Conservation (phyloP, 805 yeast genomes). For the Kockiozyma suomiensis region DNA sequence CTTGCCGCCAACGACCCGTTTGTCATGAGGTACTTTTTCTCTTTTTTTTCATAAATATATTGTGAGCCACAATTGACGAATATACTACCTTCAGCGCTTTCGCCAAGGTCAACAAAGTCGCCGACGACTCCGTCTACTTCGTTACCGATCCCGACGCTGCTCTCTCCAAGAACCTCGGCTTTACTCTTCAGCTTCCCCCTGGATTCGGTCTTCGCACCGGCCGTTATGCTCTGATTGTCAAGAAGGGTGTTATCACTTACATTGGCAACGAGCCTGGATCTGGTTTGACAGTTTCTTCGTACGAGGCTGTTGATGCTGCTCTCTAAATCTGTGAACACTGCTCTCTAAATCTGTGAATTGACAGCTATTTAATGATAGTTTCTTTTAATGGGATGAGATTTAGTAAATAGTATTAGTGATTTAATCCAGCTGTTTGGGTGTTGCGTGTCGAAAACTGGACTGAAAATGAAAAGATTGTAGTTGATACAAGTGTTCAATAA, state of each 20-base stretch:
- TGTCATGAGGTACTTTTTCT: constrained; percentile 48
- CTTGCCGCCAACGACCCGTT: constrained; percentile 72
- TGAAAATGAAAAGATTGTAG: too few species aligned
- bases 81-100: constrained; percentile 51
- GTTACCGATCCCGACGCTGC: constrained; percentile 67
- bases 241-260: constrained; percentile 57
- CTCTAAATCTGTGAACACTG: constrained; percentile 40
- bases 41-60: too few species aligned
- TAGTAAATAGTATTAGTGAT: too few species aligned
- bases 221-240: constrained; percentile 74
- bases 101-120: constrained; percentile 53
- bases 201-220: constrained; percentile 63
- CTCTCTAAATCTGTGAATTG: constrained; percentile 39
- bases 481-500: too few species aligned
- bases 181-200: constrained; percentile 55
- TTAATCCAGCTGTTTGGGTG: too few species aligned
- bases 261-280: constrained; percentile 52
- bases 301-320: constrained; percentile 49
- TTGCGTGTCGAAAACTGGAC: too few species aligned
- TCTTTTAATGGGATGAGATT: too few species aligned
- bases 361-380: too few species aligned
- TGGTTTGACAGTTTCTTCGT: constrained; percentile 51
- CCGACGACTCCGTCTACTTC: constrained; percentile 51
- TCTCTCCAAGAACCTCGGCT: constrained; percentile 64
- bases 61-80: not conserved